Evolutionary conservation across 2,329 filamentous ascomycete genomes (phyloP).

Genomic region (Dryadomyces quercivorus): DNA sequence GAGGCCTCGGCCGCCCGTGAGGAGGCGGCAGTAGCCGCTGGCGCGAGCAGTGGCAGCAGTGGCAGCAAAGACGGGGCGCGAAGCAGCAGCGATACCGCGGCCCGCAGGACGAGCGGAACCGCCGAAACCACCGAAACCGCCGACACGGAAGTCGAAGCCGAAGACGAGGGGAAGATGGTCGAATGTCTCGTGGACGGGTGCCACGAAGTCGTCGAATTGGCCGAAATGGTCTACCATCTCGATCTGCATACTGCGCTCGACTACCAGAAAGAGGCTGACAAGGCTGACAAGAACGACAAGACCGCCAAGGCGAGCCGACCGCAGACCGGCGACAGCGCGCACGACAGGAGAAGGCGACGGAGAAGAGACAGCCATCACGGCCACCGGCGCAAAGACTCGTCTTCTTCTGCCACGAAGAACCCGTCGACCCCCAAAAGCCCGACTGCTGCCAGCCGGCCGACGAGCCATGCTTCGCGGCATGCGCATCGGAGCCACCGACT

Average conservation of each 20-base stretch:
- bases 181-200: constrained; percentile 45
- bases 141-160: neutral
- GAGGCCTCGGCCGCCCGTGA: no score
- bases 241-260: constrained; percentile 41
- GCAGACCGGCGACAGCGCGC: neutral
- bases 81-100: no score
- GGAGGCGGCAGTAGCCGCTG: no score
- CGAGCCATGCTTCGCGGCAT: neutral
- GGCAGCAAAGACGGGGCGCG: no score
- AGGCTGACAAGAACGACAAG: neutral
- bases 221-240: constrained; percentile 45
- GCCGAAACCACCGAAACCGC: neutral
- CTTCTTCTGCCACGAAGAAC: neutral
- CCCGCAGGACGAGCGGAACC: neutral
- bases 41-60: no score
- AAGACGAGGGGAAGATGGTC: constrained; percentile 27
- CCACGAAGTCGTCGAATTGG: constrained; percentile 39
- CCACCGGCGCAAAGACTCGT: neutral
- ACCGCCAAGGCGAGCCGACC: neutral
- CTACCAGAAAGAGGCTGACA: constrained; percentile 15
- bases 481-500: neutral
- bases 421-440: no score
- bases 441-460: neutral
- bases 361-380: neutral
- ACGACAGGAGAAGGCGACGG: neutral